Evolutionary conservation across 805 yeast species (phyloP).

Genomic region (Cyberlindnera suaveolens): DNA sequence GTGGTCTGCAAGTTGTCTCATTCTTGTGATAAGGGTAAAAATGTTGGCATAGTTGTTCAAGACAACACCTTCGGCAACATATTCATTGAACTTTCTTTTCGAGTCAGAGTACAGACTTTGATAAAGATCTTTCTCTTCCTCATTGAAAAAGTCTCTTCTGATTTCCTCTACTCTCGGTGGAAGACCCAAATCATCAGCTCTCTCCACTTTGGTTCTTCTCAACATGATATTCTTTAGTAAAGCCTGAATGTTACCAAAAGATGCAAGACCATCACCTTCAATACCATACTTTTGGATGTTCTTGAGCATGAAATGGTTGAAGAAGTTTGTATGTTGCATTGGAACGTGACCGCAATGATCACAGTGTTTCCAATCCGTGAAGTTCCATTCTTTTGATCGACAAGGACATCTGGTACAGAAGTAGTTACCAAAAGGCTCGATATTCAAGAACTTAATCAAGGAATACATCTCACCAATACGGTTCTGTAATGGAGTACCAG

Average conservation of each 20-base stretch:
- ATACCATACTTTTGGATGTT: conserved; percentile 85
- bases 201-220: conserved; percentile 89
- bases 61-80: conserved; percentile 94
- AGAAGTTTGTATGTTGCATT: conserved; percentile 92
- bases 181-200: conserved; percentile 95
- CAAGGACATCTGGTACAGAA: conserved; percentile 94
- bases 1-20: conserved; percentile 98
- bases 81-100: conserved; percentile 81
- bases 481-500: conserved; percentile 96
- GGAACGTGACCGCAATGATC: conserved; percentile 85
- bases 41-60: conserved; percentile 95
- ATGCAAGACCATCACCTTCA: conserved; percentile 71
- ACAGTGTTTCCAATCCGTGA: conserved; percentile 78
- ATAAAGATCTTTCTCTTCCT: conserved; percentile 91
- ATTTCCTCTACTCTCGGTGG: conserved; percentile 95
- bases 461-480: conserved; percentile 96
- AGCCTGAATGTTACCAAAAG: conserved; percentile 71
- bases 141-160: conserved; percentile 81
- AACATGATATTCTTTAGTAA: conserved; percentile 79
- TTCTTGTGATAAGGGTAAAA: conserved; percentile 89
- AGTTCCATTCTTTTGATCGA: conserved; percentile 74
- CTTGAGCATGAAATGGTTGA: conserved; percentile 92
- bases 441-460: conserved; percentile 72
- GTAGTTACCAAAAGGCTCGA: conserved; percentile 83
- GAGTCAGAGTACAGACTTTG: conserved; percentile 83